These are phyloP conservation scores for Diutina siamensis DNA, from an alignment of 1,139 yeast species.

Conservation along the genomic window DNA sequence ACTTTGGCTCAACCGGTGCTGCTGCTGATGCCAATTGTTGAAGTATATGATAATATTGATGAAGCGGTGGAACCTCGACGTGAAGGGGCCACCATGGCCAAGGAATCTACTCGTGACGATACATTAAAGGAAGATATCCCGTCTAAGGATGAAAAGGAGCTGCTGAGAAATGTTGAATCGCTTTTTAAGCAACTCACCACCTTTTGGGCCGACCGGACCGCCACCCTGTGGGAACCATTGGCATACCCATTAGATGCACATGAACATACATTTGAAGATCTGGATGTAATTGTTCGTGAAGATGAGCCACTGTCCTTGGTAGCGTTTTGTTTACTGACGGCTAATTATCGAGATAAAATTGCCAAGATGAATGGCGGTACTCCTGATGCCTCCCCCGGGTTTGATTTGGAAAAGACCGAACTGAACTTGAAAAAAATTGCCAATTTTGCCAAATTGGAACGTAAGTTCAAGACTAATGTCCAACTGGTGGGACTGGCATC, in stretches of 20 bases:
- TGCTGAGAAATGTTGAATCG: slow-evolving; percentile 52
- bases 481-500: slow-evolving; percentile 12
- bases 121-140: background rate
- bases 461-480: slow-evolving; percentile 28
- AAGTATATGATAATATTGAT: slow-evolving; percentile 77
- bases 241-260: slow-evolving; percentile 69
- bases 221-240: slow-evolving; percentile 90
- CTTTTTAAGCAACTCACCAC: slow-evolving; percentile 74
- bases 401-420: slow-evolving; percentile 10
- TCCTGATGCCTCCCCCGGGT: slow-evolving; percentile 5
- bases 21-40: slow-evolving; percentile 59
- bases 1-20: slow-evolving; percentile 2
- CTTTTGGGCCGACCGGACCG: slow-evolving; percentile 97
- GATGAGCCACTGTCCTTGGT: slow-evolving; percentile 94
- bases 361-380: slow-evolving; percentile 17
- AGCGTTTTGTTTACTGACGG: slow-evolving; percentile 81
- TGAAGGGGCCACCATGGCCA: background rate
- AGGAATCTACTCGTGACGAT: slow-evolving; percentile 7
- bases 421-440: slow-evolving; percentile 11
- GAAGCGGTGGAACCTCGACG: slow-evolving; percentile 56
- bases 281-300: slow-evolving; percentile 88
- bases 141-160: background rate
- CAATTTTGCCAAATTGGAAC: slow-evolving; percentile 32
- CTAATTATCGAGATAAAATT: slow-evolving; percentile 67
- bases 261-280: slow-evolving; percentile 90